Base-by-base conservation (phyloP, 2,329 filamentous ascomycete species). In the Stenocarpella maydis region DNA sequence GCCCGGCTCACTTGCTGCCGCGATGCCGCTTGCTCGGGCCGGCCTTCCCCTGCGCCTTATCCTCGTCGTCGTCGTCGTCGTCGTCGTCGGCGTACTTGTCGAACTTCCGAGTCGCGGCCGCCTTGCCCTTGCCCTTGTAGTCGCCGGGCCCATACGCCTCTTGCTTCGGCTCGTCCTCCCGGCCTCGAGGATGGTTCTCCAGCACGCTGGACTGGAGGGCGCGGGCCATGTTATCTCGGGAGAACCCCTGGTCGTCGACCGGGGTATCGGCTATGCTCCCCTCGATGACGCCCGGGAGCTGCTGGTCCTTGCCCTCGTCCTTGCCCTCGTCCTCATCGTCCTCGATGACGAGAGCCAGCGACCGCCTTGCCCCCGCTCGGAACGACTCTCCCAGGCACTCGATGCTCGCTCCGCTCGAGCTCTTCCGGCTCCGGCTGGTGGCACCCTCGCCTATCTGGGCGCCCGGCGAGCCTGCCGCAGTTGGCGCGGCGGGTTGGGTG, bases 361-460 rank as follows among this genome's bases (percentile, higher is more conserved):
- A 37, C 7, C 7, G 53, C 12, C 24, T 14, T 39, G 12, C 49
- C 43, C 45, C 41, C 10, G 34, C 43, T 14, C 17, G 26, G 7
- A 21, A 19, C 6, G 34, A 64, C 31, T 67, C 21, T 10, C 64
- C 52, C 31, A 26, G 7, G 64, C 19, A 49, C 21, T 28, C 19
- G 43, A 67, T 19, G 43, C 54, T 67, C 14, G 21, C 52, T n/a
- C 12, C 37, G 26, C 64, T 52, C 10, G 50, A 66, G n/a, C 39
- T 63, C 45, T 31, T 17, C 17, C 39, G 60, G 17, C 24, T 9
- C 31, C n/a, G 31, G 21, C 31, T 47, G 8, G 15, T 26, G 14
- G 6, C 41, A 4, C 26, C 55, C 28, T 47, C 26, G 14, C 19
- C 26, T 21, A 19, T 4, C 55, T 31, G 24, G 19, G 19, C 9